phyloP scores from a whole-genome alignment of 805 yeast species.

The Barnettozyma sucrosica region DNA sequence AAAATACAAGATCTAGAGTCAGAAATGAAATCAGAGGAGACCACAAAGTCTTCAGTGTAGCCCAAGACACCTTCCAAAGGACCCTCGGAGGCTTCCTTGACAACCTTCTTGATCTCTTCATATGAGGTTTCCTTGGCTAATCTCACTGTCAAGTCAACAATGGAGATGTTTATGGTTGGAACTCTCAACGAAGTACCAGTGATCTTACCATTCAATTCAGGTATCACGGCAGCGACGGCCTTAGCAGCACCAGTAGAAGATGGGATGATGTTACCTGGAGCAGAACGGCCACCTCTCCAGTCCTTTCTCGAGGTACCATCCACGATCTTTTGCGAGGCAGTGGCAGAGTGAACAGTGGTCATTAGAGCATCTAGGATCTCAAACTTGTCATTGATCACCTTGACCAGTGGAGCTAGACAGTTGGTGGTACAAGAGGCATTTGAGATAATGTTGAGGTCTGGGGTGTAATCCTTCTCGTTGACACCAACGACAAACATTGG shows the following conservation, averaged over 20 bases:
- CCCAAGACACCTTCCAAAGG: slow-evolving; percentile 77
- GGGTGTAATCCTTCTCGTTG: slow-evolving; percentile 71
- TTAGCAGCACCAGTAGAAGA: slow-evolving; percentile 97
- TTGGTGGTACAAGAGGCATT: slow-evolving; percentile 96
- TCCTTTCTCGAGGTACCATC: slow-evolving; percentile 97
- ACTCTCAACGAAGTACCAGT: slow-evolving; percentile 94
- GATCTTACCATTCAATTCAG: slow-evolving; percentile 84
- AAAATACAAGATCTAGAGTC: slow-evolving; percentile 83
- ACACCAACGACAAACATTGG: slow-evolving; percentile 96
- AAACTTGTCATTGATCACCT: slow-evolving; percentile 77
- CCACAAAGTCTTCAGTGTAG: slow-evolving; percentile 90
- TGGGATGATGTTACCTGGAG: slow-evolving; percentile 92
- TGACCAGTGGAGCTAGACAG: slow-evolving; percentile 92
- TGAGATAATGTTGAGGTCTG: slow-evolving; percentile 72
- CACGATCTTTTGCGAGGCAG: slow-evolving; percentile 94
- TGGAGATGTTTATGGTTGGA: slow-evolving; percentile 90
- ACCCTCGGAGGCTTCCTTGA: slow-evolving; percentile 74
- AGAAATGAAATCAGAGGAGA: slow-evolving; percentile 82
- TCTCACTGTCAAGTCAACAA: slow-evolving; percentile 87
- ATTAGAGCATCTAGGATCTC: slow-evolving; percentile 89
- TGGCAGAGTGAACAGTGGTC: slow-evolving; percentile 95
- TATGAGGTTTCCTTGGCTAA: slow-evolving; percentile 70
- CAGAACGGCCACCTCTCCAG: slow-evolving; percentile 98
- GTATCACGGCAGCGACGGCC: slow-evolving; percentile 95
- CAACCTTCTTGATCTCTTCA: slow-evolving; percentile 73